Base-by-base conservation (phyloP, 768 basidiomycete genomes). In the Porpolomopsis calyptriformis region DNA sequence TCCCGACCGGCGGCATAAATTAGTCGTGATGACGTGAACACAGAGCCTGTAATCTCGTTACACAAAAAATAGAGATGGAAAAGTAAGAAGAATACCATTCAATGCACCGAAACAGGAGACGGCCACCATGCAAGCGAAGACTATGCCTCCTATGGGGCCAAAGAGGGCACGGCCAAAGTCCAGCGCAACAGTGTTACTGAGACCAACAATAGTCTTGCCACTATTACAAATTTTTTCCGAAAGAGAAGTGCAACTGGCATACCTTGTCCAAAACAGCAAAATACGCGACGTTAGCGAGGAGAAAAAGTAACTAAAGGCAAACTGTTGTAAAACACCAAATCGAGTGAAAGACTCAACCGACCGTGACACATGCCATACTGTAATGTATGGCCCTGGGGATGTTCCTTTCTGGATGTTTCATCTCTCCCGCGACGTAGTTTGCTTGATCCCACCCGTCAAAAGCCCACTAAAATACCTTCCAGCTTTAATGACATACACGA, bases 401-500 rank as follows among this genome's bases (percentile, higher is more conserved):
- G 55, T 92, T 91, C 57, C 78, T 85, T 56, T 83, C 77, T 2
- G 88, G 80, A 49, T 83, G 76, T 45, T 71, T 66, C 67, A 97
- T 86, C 62, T 91, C 91, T 23, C 87, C 93, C 11, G 85, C 87
- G 12, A 97, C 87, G 52, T 85, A 94, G 59, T 90, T 92, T 23
- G 77, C 82, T 63, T 87, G 85, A 56, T 93, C 93, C 92, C 92
- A 99, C 0, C 94, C 94, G 61, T 92, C 92, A 53, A 89, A 92
- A 1, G 92, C 92, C 89, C 86, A 97, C 3, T 43, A 33, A 5
- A 43, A 27, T 4, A 4, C 9, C 16, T 29, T n/a, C n/a, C n/a
- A n/a, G 11, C n/a, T 16, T 31, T 18, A 19, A 18, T 43, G n/a
- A 43, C 16, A 20, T 12, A 22, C 10, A 31, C 12, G 20, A n/a